A percentile compares a stretch with the other conserved stretches of the same genome.
phyloP scores from a whole-genome alignment of 2,329 filamentous ascomycete species.

The Tolypocladium tundrense region DNA sequence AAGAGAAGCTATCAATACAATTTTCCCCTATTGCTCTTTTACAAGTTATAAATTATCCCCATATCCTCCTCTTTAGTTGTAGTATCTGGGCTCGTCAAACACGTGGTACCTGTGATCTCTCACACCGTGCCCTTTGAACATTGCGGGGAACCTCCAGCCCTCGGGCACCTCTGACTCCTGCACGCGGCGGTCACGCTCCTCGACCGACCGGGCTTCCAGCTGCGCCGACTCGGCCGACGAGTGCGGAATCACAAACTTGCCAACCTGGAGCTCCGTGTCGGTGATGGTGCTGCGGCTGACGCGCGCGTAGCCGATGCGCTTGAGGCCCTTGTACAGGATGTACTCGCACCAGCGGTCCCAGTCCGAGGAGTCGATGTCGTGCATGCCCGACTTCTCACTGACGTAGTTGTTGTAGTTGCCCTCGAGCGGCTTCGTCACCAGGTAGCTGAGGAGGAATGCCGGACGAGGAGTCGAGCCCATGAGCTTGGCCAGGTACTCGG shows the following conservation, averaged over 20 bases:
- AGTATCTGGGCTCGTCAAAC: constrained; percentile 83
- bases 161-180: constrained; percentile 64
- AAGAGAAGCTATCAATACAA: not conserved
- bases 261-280: constrained; percentile 93
- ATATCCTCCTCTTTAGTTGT: constrained; percentile 18
- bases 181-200: constrained; percentile 49
- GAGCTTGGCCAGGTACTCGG: constrained; percentile 72
- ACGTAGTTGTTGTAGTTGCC: constrained; percentile 98
- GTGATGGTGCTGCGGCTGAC: constrained; percentile 87
- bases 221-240: constrained; percentile 44
- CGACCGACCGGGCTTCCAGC: constrained; percentile 29
- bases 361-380: constrained; percentile 83
- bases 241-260: constrained; percentile 77
- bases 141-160: constrained; percentile 70
- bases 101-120: constrained; percentile 90
- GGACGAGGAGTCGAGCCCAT: constrained; percentile 80
- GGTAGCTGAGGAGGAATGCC: constrained; percentile 77
- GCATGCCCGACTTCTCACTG: constrained; percentile 77
- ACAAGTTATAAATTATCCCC: not conserved
- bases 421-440: constrained; percentile 80
- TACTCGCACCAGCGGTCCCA: constrained; percentile 99
- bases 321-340: constrained; percentile 85
- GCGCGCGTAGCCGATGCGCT: constrained; percentile 78
- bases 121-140: constrained; percentile 80
- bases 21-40: not conserved